Evolutionary conservation across 768 basidiomycete species (phyloP).

Genomic region (Ramaria rubella): DNA sequence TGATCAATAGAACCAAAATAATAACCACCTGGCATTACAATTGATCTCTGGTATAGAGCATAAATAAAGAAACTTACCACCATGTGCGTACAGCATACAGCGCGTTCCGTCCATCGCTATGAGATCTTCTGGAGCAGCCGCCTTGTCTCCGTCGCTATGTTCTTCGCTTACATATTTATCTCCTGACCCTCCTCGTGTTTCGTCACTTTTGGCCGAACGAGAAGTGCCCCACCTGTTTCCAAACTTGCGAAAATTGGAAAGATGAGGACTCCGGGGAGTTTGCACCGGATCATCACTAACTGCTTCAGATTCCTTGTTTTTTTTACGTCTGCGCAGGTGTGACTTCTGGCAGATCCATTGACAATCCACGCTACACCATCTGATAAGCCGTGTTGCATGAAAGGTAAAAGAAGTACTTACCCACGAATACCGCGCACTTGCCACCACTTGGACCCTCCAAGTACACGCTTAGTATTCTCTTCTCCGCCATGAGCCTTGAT

Average conservation of each 20-base stretch:
- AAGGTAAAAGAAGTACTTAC: constrained; percentile 9
- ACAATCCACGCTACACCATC: constrained; percentile 26
- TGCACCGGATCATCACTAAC: not conserved
- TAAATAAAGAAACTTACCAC: constrained; percentile 40
- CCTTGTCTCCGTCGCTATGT: not conserved
- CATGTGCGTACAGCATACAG: constrained; percentile 59
- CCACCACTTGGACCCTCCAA: constrained; percentile 97
- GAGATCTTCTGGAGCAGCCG: constrained; percentile 1
- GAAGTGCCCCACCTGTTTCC: not conserved
- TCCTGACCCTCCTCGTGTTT: not conserved
- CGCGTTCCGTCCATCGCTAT: constrained; percentile 30
- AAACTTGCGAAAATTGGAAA: constrained; percentile 6
- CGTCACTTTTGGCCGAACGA: not conserved
- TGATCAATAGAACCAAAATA: constrained; percentile 79
- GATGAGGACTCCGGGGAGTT: not conserved
- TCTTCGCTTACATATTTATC: constrained; percentile 18
- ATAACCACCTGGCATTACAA: constrained; percentile 43
- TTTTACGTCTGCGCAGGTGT: constrained; percentile 40
- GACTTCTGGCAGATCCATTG: constrained; percentile 30
- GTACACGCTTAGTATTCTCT: constrained; percentile 58
- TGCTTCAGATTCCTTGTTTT: constrained; percentile 20
- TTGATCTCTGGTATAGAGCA: not conserved
- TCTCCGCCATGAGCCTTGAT: constrained; percentile 76
- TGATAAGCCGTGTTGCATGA: constrained; percentile 15
- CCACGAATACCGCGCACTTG: constrained; percentile 83